These are phyloP conservation scores for Fusarium scirpi DNA, from an alignment of 2,329 filamentous ascomycete genomes.

Conservation along the genomic window DNA sequence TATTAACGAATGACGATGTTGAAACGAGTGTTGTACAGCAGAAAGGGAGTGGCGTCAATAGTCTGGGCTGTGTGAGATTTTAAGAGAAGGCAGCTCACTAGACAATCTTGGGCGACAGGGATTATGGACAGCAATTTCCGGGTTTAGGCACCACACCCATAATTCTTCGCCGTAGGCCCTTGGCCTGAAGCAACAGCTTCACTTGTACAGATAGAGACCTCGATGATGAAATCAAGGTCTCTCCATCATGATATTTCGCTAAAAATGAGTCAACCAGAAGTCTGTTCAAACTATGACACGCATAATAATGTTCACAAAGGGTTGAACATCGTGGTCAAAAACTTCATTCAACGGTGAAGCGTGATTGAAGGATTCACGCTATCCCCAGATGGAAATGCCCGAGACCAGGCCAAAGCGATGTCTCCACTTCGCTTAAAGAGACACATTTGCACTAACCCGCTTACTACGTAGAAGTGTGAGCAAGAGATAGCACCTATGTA, in stretches of 20 bases:
- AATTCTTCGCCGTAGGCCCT: neutral
- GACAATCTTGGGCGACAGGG: neutral
- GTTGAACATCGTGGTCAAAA: neutral
- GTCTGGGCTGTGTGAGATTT: neutral
- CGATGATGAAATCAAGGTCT: rapidly evolving
- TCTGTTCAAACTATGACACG: rapidly evolving
- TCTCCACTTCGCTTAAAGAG: neutral
- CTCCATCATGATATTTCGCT: rapidly evolving
- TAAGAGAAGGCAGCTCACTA: neutral
- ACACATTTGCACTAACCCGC: neutral
- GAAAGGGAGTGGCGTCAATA: neutral
- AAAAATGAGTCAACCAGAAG: rapidly evolving
- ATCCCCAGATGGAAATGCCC: conserved; percentile 2
- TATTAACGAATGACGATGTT: neutral
- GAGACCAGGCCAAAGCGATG: neutral
- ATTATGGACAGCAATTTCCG: neutral
- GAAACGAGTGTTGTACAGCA: neutral
- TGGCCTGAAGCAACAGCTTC: neutral
- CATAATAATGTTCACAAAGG: neutral
- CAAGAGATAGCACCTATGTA: rapidly evolving
- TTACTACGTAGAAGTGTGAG: rapidly evolving
- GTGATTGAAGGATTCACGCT: conserved; percentile 1
- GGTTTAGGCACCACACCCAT: neutral
- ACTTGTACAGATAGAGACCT: neutral
- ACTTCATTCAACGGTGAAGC: neutral